A percentile compares a stretch with the other conserved stretches of the same genome.
Conservation (phyloP, 441 rosid genomes). For the Populus hybrid region DNA sequence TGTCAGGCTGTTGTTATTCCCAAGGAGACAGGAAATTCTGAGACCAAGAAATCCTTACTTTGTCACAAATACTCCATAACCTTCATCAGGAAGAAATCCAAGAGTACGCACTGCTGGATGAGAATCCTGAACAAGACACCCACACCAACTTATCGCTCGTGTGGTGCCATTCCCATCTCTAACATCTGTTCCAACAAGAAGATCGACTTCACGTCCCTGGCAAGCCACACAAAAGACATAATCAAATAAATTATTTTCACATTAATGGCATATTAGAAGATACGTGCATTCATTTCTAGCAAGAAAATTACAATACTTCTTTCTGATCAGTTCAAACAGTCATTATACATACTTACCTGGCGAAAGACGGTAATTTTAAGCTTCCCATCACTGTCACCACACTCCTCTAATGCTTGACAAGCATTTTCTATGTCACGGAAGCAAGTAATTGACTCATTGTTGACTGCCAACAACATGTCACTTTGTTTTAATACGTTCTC, state of each 20-base stretch:
- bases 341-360: slow-evolving; percentile 46
- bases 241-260: background rate
- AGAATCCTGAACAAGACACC: slow-evolving; percentile 92
- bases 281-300: background rate
- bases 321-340: background rate
- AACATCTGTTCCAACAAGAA: slow-evolving; percentile 83
- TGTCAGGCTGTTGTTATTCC: background rate
- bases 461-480: slow-evolving; percentile 95
- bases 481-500: slow-evolving; percentile 86
- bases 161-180: slow-evolving; percentile 95
- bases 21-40: background rate
- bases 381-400: slow-evolving; percentile 47
- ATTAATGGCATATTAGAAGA: slow-evolving; percentile 3
- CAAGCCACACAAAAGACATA: slow-evolving; percentile 10
- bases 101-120: slow-evolving; percentile 98
- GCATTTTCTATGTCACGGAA: slow-evolving; percentile 86
- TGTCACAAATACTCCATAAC: slow-evolving; percentile 92
- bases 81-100: slow-evolving; percentile 98
- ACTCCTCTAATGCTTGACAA: slow-evolving; percentile 68
- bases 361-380: slow-evolving; percentile 82
- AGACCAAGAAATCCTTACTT: slow-evolving; percentile 39
- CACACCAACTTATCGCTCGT: slow-evolving; percentile 90
- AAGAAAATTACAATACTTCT: background rate
- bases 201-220: slow-evolving; percentile 80
- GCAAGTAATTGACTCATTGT: slow-evolving; percentile 93